Percentiles rank a stretch among this genome's conserved stretches.
Evolutionary conservation across 257 asterid species (phyloP).

Genomic region (Lycium ferocissimum): DNA sequence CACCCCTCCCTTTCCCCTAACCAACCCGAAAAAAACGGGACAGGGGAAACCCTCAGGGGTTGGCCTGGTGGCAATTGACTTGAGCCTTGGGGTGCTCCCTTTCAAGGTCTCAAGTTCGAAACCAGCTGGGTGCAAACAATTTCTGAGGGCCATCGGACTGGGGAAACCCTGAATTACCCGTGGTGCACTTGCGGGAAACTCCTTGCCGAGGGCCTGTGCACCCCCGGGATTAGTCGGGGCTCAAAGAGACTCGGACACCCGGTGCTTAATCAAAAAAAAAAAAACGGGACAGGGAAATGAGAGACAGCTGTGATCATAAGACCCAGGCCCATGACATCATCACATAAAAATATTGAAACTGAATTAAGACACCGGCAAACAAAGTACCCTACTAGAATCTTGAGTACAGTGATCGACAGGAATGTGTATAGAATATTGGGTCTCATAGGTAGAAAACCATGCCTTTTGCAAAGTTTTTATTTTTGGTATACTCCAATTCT

Average conservation of each 20-base stretch:
- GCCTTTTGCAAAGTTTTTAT: not conserved
- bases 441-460: not conserved
- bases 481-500: not conserved
- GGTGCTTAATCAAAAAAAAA: too few relatives aligned
- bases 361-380: not conserved
- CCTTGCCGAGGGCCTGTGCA: too few relatives aligned
- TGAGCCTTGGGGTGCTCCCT: too few relatives aligned
- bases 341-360: not conserved
- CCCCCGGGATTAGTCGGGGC: too few relatives aligned
- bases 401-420: not conserved
- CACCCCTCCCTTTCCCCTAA: not conserved
- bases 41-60: too few relatives aligned
- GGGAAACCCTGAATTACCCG: too few relatives aligned
- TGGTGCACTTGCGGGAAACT: too few relatives aligned
- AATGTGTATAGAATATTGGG: not conserved
- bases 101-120: too few relatives aligned
- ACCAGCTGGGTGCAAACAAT: too few relatives aligned
- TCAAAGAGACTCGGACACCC: too few relatives aligned
- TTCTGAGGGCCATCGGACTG: too few relatives aligned
- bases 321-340: not conserved
- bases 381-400: not conserved
- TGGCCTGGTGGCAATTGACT: too few relatives aligned
- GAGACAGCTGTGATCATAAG: not conserved
- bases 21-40: not conserved
- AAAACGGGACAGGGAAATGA: not conserved